Evolutionary conservation across 2,329 filamentous ascomycete species (phyloP), one percentile per base, ranked within the genome.

Genomic region (Diaporthe ampelina): DNA sequence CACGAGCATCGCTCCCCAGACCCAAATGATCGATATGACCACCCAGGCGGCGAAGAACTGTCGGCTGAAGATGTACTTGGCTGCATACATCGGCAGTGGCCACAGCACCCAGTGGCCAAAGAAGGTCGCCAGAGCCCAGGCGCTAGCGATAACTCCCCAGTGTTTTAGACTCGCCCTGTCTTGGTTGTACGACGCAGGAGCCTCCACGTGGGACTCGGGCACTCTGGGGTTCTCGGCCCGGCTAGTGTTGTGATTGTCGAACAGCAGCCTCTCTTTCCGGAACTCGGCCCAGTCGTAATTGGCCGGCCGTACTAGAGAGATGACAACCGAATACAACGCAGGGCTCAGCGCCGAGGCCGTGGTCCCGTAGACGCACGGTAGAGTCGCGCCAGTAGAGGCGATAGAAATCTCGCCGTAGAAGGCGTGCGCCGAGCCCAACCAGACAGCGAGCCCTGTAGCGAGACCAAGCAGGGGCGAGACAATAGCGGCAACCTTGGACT

Each of bases 11-110:
- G 87, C 88, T 0, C 81, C 77, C 87, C 87, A 89, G 4, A 88
- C 82, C 87, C 88, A 90, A 40, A 90, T 85, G 21, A 90, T 86
- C 0, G 84, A 83, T 0, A 90, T 79, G 0, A 87, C 81, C 1
- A 89, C 79, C 88, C 88, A 90, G 0, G 86, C 88, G 0, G 81
- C 79, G 65, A 86, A 90, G 75, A 89, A 89, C 45, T 75, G 72
- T 13, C 52, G 63, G 1, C 81, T 81, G 76, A 89, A 89, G 0
- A 89, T 80, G 72, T 89, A 89, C 11, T 84, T 83, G 0, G 86
- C 83, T 0, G 84, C 88, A 76, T 89, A 89, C 87, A 89, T 90
- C 0, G 87, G 87, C 58, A 89, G 80, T 0, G 88, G 88, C 87
- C 87, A 90, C 3, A 89, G 74, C 1, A 89, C 86, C 86, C 86